phyloP scores from a whole-genome alignment of 495 filamentous ascomycete species.

The Cercophora newfieldiana region DNA sequence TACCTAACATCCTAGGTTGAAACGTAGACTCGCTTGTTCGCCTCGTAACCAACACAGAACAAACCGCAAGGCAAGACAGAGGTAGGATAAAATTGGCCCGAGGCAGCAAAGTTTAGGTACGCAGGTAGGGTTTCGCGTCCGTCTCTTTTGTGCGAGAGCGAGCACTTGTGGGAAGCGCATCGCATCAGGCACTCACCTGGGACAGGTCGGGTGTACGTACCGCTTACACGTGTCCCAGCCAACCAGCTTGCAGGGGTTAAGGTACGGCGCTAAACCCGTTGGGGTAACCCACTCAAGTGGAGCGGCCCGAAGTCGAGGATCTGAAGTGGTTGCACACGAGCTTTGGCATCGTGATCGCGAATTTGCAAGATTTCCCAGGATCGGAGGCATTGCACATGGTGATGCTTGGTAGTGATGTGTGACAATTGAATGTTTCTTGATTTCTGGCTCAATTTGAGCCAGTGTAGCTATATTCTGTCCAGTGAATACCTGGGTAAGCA shows the following conservation, averaged over 20 bases:
- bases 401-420: background rate
- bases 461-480: background rate
- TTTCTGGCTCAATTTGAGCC: background rate
- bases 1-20: too few species aligned
- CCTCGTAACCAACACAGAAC: background rate
- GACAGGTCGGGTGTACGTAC: background rate
- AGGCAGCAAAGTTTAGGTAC: background rate
- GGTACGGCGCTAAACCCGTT: background rate
- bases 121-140: too few species aligned
- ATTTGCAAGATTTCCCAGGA: background rate
- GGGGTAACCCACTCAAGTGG: background rate
- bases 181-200: background rate
- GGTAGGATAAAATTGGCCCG: background rate
- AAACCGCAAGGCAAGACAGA: background rate
- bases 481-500: background rate
- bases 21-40: background rate
- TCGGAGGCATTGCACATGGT: background rate
- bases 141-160: background rate
- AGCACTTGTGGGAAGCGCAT: background rate
- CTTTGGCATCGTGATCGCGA: constrained; percentile 2
- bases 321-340: background rate
- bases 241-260: background rate
- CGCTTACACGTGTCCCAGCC: constrained; percentile 1
- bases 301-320: background rate
- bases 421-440: constrained; percentile 7